These are phyloP conservation scores for Colletotrichum sp. DNA, from an alignment of 2,329 filamentous ascomycete genomes.

Conservation along the genomic window DNA sequence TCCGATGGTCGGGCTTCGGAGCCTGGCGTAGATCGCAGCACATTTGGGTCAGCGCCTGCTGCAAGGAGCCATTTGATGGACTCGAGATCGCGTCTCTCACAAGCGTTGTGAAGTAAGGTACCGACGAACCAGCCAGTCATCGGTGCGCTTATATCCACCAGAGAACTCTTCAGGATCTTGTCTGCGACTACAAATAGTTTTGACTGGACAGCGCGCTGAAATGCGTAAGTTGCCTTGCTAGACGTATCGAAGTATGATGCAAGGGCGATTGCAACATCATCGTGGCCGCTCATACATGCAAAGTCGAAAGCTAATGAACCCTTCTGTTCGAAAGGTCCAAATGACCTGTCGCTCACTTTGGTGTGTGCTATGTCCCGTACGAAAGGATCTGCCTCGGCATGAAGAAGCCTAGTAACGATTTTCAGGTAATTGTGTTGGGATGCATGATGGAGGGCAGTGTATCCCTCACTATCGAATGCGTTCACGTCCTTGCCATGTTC, in stretches of 20 bases:
- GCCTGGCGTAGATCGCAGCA: not conserved
- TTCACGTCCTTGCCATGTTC: not conserved
- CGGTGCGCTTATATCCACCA: constrained; percentile 33
- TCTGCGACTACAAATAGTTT: constrained; percentile 26
- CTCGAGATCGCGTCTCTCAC: not conserved
- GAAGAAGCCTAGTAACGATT: constrained; percentile 33
- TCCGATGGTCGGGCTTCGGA: not conserved
- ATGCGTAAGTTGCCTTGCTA: constrained; percentile 26
- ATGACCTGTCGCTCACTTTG: not conserved
- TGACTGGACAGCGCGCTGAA: constrained; percentile 29
- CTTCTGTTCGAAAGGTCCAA: not conserved
- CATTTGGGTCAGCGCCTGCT: constrained; percentile 25
- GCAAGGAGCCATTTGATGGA: constrained; percentile 23
- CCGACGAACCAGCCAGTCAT: constrained; percentile 1
- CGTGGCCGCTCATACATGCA: not conserved
- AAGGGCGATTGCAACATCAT: constrained; percentile 16
- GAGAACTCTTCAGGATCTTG: constrained; percentile 32
- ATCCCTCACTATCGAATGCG: not conserved
- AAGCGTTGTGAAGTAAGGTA: constrained; percentile 20
- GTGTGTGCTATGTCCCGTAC: constrained; percentile 24
- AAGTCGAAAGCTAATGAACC: not conserved
- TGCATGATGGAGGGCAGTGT: constrained; percentile 36
- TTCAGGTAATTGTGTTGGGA: constrained; percentile 32
- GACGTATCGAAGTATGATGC: constrained; percentile 28
- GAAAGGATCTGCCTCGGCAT: constrained; percentile 38